Percentiles rank a stretch among this genome's conserved stretches.
Conservation (phyloP, 2,329 filamentous ascomycete genomes). For the Fusarium cyanostomum region DNA sequence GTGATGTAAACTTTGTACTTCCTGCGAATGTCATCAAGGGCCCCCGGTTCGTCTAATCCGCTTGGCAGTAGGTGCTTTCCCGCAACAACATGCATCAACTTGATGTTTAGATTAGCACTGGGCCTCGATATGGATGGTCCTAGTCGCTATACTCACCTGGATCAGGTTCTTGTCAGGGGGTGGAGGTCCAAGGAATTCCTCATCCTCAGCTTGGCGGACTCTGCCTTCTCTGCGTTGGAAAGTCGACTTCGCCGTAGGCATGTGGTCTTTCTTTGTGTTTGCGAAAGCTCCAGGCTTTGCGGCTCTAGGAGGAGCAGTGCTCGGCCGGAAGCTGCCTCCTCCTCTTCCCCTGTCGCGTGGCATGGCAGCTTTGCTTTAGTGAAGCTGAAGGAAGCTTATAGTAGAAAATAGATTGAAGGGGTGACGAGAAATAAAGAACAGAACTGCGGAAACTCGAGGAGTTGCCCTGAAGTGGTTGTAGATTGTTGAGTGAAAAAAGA, state of each 20-base stretch:
- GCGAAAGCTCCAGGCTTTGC: neutral
- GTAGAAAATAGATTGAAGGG: too few species aligned
- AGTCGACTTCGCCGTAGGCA: slow-evolving; percentile 38
- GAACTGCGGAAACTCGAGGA: too few species aligned
- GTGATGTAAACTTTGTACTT: slow-evolving; percentile 47
- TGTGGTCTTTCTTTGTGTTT: slow-evolving; percentile 6
- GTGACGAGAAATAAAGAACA: too few species aligned
- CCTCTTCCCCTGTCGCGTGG: slow-evolving; percentile 5
- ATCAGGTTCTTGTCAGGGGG: slow-evolving; percentile 36
- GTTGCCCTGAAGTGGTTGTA: too few species aligned
- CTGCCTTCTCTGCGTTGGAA: slow-evolving; percentile 29
- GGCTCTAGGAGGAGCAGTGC: neutral
- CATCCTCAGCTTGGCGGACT: slow-evolving; percentile 21
- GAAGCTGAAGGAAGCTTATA: too few species aligned
- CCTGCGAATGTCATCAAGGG: slow-evolving; percentile 44
- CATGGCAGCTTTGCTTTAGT: slow-evolving; percentile 1
- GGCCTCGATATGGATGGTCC: neutral
- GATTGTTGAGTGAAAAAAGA: too few species aligned
- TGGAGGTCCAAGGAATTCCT: slow-evolving; percentile 39
- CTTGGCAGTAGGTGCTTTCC: slow-evolving; percentile 41
- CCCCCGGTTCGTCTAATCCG: slow-evolving; percentile 35
- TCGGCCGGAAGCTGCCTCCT: neutral
- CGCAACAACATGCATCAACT: slow-evolving; percentile 44
- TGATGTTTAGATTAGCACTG: neutral
- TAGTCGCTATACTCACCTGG: slow-evolving; percentile 34